Percentiles rank a stretch among this genome's conserved stretches.
Conservation (phyloP, 345 rosid species). For the Aquilaria yunnanensis region DNA sequence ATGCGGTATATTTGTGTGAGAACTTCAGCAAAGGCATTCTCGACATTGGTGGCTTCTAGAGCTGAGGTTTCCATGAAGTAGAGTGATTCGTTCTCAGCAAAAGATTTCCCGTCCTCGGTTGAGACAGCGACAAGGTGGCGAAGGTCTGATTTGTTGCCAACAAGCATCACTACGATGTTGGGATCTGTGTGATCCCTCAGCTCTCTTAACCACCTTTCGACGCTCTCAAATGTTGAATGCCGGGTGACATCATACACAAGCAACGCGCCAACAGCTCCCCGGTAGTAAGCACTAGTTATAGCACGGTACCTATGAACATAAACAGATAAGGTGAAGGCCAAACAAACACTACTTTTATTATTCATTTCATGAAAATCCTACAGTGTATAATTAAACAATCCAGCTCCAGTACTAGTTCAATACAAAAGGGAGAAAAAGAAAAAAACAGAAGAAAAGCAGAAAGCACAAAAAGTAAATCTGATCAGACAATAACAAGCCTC, state of each 20-base stretch:
- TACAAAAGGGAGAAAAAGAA: too few relatives aligned
- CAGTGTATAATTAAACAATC: too few relatives aligned
- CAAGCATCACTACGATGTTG: conserved; percentile 86
- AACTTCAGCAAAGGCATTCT: conserved; percentile 83
- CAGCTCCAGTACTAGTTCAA: too few relatives aligned
- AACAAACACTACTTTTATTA: too few relatives aligned
- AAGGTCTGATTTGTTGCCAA: conserved; percentile 89
- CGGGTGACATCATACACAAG: conserved; percentile 88
- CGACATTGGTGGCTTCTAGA: conserved; percentile 80
- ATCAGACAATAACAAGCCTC: too few relatives aligned
- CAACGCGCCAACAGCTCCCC: conserved; percentile 91
- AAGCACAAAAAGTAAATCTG: too few relatives aligned
- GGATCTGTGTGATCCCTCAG: conserved; percentile 93
- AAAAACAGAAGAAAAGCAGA: too few relatives aligned
- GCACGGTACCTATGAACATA: conserved; percentile 67
- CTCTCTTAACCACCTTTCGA: conserved; percentile 90
- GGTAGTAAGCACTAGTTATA: conserved; percentile 89
- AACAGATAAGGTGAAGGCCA: background rate
- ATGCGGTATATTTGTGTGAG: conserved; percentile 77
- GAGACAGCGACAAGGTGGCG: conserved; percentile 87
- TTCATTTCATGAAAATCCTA: too few relatives aligned
- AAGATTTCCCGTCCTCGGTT: conserved; percentile 78
- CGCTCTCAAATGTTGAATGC: conserved; percentile 85
- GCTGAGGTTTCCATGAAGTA: conserved; percentile 97
- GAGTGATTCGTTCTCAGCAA: conserved; percentile 76